Percentiles rank a stretch among this genome's conserved stretches.
These are phyloP conservation scores for Pseudomonodictys pantanalensis DNA, from an alignment of 495 filamentous ascomycete genomes.

Conservation along the genomic window DNA sequence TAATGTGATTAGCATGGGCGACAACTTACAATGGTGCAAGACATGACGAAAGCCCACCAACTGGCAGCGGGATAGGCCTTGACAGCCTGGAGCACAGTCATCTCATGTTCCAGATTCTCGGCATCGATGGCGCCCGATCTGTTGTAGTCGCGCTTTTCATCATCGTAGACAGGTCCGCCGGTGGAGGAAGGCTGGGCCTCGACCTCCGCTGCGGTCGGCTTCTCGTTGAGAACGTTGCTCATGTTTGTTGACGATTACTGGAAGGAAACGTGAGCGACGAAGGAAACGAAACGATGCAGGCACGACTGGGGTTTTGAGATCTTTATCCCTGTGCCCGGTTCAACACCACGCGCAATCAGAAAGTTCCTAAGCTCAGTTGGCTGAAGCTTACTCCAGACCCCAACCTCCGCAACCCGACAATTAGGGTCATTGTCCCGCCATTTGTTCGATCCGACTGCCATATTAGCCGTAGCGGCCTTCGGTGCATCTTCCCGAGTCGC, in stretches of 20 bases:
- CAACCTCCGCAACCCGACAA: constrained; percentile 11
- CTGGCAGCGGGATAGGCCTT: constrained; percentile 48
- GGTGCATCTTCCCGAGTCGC: constrained; percentile 10
- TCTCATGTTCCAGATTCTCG: constrained; percentile 47
- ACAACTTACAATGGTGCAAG: constrained; percentile 51
- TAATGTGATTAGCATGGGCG: constrained; percentile 9
- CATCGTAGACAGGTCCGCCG: constrained; percentile 44
- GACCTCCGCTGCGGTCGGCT: constrained; percentile 41
- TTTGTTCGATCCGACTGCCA: constrained; percentile 4
- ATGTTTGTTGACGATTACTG: constrained; percentile 48
- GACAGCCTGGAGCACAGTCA: constrained; percentile 51
- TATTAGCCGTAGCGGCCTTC: constrained; percentile 9
- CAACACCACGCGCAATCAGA: not conserved
- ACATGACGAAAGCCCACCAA: constrained; percentile 55
- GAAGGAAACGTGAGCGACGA: constrained; percentile 25
- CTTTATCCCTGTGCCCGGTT: constrained; percentile 7
- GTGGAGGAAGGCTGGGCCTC: constrained; percentile 41
- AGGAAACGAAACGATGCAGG: constrained; percentile 12
- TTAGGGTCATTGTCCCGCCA: constrained; percentile 6
- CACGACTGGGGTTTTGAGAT: constrained; percentile 17
- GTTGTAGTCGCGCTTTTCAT: constrained; percentile 49
- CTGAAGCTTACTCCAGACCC: constrained; percentile 9
- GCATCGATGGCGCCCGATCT: constrained; percentile 48
- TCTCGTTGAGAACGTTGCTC: constrained; percentile 44
- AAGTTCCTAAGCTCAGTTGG: constrained; percentile 5